phyloP scores from a whole-genome alignment of 2,329 filamentous ascomycete genomes.

The Fusarium clavum region DNA sequence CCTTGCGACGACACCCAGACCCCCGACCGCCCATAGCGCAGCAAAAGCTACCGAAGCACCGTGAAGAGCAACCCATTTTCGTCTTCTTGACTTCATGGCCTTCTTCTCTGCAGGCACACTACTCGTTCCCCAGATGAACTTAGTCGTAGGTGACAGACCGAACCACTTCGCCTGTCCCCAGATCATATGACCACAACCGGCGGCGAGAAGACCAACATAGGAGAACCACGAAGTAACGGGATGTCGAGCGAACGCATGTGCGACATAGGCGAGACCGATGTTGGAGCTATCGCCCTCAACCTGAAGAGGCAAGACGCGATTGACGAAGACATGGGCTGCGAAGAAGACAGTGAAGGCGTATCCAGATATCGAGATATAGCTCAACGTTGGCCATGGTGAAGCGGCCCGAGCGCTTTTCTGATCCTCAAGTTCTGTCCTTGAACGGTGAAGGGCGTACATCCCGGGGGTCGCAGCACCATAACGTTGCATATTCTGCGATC shows the following conservation, averaged over 20 bases:
- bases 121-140: conserved; percentile 57
- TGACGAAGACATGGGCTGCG: conserved; percentile 78
- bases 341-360: conserved; percentile 76
- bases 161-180: conserved; percentile 91
- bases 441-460: conserved; percentile 56
- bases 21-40: conserved; percentile 83
- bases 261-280: conserved; percentile 84
- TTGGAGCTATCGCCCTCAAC: conserved; percentile 89
- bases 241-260: conserved; percentile 84
- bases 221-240: conserved; percentile 73
- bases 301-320: conserved; percentile 78
- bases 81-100: conserved; percentile 66
- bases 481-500: conserved; percentile 75
- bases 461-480: conserved; percentile 78
- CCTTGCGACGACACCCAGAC: conserved; percentile 80
- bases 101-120: conserved; percentile 60
- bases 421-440: conserved; percentile 46
- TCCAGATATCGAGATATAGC: conserved; percentile 76
- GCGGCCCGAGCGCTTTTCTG: conserved; percentile 25
- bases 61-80: conserved; percentile 79
- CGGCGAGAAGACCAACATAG: conserved; percentile 74
- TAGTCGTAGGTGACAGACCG: conserved; percentile 69
- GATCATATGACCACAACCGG: conserved; percentile 80
- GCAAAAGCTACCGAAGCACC: conserved; percentile 68
- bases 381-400: conserved; percentile 75